Evolutionary conservation across 371 early-diverging fungal species (phyloP).

Genomic region (Mucor racemosus): DNA sequence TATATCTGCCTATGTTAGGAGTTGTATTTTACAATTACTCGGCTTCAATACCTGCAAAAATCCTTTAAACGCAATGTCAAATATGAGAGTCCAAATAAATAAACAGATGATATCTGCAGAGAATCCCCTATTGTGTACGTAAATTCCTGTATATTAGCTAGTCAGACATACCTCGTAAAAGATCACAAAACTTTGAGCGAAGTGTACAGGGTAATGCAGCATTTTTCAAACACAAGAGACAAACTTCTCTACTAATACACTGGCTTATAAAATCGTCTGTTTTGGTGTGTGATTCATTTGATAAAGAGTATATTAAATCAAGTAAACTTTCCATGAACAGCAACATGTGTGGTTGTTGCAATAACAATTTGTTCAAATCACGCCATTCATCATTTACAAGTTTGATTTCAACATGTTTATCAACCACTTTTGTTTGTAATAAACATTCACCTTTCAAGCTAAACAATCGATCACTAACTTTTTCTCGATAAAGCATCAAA

Average conservation of each 20-base stretch:
- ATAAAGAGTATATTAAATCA: conserved; percentile 31
- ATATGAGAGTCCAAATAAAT: too few relatives aligned
- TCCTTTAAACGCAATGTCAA: too few relatives aligned
- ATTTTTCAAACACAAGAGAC: conserved; percentile 44
- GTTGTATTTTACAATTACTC: too few relatives aligned
- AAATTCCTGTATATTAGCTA: too few relatives aligned
- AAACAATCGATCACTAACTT: conserved; percentile 20
- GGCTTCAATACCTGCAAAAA: too few relatives aligned
- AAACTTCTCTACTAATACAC: conserved; percentile 42
- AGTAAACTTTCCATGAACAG: conserved; percentile 27
- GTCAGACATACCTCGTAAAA: conserved; percentile 43
- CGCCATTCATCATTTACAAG: conserved; percentile 30
- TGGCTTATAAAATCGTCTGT: conserved; percentile 18
- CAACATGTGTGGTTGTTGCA: conserved; percentile 7
- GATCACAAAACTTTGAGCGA: conserved; percentile 47
- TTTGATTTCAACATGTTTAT: conserved; percentile 23
- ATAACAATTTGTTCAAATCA: conserved; percentile 21
- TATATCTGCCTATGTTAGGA: too few relatives aligned
- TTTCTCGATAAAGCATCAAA: conserved; percentile 20
- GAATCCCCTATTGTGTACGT: too few relatives aligned
- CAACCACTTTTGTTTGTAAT: conserved; percentile 23
- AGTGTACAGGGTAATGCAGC: conserved; percentile 40
- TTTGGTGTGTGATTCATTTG: conserved; percentile 22
- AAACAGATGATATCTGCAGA: too few relatives aligned
- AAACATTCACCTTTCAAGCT: conserved; percentile 12